A percentile compares a stretch with the other conserved stretches of the same genome.
phyloP scores from a whole-genome alignment of 768 basidiomycete species.

The Tylopilus subfusipes region DNA sequence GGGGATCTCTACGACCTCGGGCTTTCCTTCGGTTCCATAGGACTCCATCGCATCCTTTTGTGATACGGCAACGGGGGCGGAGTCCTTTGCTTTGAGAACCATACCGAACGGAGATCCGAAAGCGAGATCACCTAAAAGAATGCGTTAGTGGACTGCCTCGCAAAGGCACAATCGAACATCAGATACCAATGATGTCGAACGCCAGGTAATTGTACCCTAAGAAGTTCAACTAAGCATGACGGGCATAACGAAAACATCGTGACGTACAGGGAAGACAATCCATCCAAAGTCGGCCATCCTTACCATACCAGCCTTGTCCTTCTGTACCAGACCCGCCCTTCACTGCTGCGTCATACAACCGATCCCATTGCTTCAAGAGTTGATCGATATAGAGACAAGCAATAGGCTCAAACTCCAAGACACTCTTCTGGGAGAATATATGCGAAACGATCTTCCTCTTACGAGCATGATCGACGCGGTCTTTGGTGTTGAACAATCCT shows the following conservation, averaged over 20 bases:
- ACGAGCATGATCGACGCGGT: constrained; percentile 73
- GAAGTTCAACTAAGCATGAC: constrained; percentile 9
- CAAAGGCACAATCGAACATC: neutral
- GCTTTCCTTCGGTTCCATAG: constrained; percentile 45
- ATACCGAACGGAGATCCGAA: constrained; percentile 91
- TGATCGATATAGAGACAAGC: constrained; percentile 56
- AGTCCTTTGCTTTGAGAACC: constrained; percentile 70
- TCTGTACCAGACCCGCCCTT: constrained; percentile 57
- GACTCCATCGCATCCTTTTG: constrained; percentile 52
- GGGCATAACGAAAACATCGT: neutral
- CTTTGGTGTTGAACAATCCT: constrained; percentile 76
- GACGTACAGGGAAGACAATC: constrained; percentile 69
- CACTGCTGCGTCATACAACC: constrained; percentile 51
- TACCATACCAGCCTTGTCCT: constrained; percentile 62
- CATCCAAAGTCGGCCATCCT: constrained; percentile 64
- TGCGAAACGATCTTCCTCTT: constrained; percentile 91
- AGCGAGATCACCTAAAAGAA: constrained; percentile 55
- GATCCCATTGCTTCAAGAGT: constrained; percentile 74
- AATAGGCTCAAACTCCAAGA: constrained; percentile 83
- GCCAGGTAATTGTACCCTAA: constrained; percentile 60
- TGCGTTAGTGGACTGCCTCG: neutral
- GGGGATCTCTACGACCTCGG: constrained; percentile 60
- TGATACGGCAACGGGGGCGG: constrained; percentile 62
- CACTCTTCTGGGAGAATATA: constrained; percentile 81
- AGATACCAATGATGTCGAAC: constrained; percentile 69